Evolutionary conservation across 371 early-diverging fungal species (phyloP).

Genomic region (Lichtheimia hyalospora): DNA sequence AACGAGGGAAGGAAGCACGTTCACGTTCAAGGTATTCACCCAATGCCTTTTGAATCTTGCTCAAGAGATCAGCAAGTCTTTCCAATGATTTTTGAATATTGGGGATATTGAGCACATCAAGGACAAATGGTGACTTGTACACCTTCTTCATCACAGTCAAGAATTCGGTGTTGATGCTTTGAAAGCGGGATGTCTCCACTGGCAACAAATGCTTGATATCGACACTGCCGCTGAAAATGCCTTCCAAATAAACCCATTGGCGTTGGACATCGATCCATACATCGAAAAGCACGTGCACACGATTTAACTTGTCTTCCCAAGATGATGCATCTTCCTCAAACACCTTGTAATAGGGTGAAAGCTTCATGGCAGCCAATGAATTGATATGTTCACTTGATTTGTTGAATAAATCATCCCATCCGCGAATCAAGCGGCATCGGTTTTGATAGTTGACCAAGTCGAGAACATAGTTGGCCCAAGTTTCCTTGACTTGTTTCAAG

Average conservation of each 20-base stretch:
- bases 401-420: constrained; percentile 97
- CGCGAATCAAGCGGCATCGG: constrained; percentile 93
- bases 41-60: constrained; percentile 96
- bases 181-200: constrained; percentile 92
- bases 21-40: constrained; percentile 98
- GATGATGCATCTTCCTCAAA: constrained; percentile 95
- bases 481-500: constrained; percentile 86
- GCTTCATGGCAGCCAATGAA: constrained; percentile 94
- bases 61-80: constrained; percentile 87
- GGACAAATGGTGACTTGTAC: constrained; percentile 93
- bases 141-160: constrained; percentile 97
- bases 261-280: constrained; percentile 99
- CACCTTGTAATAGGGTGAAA: constrained; percentile 95
- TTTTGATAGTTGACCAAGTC: constrained; percentile 97
- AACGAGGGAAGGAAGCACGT: constrained; percentile 95
- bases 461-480: constrained; percentile 89
- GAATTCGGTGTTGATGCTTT: constrained; percentile 96
- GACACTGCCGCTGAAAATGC: constrained; percentile 93
- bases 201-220: constrained; percentile 97
- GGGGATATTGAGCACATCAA: constrained; percentile 91
- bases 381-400: constrained; percentile 95
- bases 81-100: constrained; percentile 96
- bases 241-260: constrained; percentile 99
- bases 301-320: constrained; percentile 97
- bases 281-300: constrained; percentile 94